Conservation (phyloP, 345 rosid genomes). For the Rhizophora apiculata region DNA sequence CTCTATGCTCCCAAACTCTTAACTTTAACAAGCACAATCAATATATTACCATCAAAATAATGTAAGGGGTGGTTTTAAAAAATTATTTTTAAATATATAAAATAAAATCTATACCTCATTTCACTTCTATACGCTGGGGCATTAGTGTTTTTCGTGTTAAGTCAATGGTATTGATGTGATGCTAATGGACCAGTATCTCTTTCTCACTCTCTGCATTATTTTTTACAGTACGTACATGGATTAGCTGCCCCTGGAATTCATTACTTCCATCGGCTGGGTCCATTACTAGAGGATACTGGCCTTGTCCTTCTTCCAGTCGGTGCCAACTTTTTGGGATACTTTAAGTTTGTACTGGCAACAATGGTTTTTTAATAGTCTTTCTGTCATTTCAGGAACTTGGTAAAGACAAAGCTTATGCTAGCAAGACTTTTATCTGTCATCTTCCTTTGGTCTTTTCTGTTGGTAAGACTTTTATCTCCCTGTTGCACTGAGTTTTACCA, state of each 20-base stretch:
- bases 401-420: conserved; percentile 18
- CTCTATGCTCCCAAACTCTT: too few relatives aligned
- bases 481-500: background rate
- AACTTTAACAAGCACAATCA: too few relatives aligned
- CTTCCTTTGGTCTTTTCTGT: conserved; percentile 24
- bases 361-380: background rate
- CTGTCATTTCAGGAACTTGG: conserved; percentile 29
- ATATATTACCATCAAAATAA: too few relatives aligned
- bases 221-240: conserved; percentile 24
- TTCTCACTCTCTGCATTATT: background rate
- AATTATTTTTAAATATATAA: too few relatives aligned
- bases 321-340: background rate
- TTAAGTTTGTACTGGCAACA: background rate
- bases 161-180: background rate
- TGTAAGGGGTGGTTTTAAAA: too few relatives aligned
- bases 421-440: conserved; percentile 21
- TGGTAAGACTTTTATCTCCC: conserved; percentile 13
- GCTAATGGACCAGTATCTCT: background rate
- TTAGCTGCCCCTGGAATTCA: conserved; percentile 35
- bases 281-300: conserved; percentile 23
- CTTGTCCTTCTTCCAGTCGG: conserved; percentile 25
- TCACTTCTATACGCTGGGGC: background rate
- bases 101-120: too few relatives aligned
- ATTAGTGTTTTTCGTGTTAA: background rate
- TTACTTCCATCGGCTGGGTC: conserved; percentile 28